Evolutionary conservation across 2,329 filamentous ascomycete genomes (phyloP).

Genomic region (Bipolaris cookei): DNA sequence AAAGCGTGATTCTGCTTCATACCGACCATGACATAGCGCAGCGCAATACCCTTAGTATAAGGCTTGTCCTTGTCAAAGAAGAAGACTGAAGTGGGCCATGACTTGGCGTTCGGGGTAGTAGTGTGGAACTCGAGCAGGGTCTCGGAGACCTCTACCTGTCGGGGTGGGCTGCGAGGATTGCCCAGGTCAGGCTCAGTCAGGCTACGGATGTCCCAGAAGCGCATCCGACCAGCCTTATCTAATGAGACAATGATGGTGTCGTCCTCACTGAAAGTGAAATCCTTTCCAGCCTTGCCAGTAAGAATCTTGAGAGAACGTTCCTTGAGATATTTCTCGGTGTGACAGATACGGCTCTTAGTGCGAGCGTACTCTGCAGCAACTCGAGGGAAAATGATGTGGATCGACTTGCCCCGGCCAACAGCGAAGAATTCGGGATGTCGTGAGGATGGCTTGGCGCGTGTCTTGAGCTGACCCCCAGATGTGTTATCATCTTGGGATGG

Average conservation of each 20-base stretch:
- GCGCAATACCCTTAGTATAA: conserved; percentile 85
- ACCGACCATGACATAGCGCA: conserved; percentile 94
- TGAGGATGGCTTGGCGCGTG: conserved; percentile 86
- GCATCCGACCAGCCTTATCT: conserved; percentile 94
- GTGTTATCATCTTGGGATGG: conserved; percentile 86
- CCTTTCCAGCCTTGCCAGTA: conserved; percentile 96
- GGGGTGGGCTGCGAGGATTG: conserved; percentile 51
- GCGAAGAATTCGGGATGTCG: conserved; percentile 93
- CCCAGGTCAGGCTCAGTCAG: conserved; percentile 63
- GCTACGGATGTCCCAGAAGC: conserved; percentile 96
- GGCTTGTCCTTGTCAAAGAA: conserved; percentile 96
- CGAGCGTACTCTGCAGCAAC: conserved; percentile 61
- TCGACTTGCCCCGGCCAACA: conserved; percentile 93
- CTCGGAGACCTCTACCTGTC: conserved; percentile 77
- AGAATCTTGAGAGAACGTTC: conserved; percentile 92
- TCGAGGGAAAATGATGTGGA: conserved; percentile 78
- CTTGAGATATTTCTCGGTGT: conserved; percentile 85
- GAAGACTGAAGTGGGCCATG: conserved; percentile 94
- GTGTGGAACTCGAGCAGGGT: conserved; percentile 87
- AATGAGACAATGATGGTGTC: conserved; percentile 93
- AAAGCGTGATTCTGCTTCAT: conserved; percentile 99
- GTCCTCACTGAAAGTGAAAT: conserved; percentile 97
- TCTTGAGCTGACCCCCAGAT: conserved; percentile 92
- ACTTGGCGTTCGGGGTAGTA: conserved; percentile 86
- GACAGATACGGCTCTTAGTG: conserved; percentile 66